Evolutionary conservation across 164 flowering plant species (phyloP).

Genomic region (Tetracentron sinense): DNA sequence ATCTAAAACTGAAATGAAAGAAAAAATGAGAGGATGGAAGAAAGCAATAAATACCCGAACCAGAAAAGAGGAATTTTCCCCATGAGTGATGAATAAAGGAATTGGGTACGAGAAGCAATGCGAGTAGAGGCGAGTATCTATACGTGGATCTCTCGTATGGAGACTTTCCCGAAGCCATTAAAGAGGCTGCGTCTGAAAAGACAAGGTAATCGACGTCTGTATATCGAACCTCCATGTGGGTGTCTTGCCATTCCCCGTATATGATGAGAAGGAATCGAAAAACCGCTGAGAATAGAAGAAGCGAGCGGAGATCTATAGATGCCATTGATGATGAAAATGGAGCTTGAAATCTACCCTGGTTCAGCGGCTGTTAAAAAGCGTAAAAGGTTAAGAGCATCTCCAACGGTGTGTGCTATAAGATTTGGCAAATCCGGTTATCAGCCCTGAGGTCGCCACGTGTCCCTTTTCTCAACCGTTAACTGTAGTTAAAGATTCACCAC

Average conservation of each 20-base stretch:
- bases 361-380: no score
- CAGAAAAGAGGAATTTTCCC: constrained; percentile 89
- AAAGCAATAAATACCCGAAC: constrained; percentile 54
- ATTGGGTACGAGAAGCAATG: constrained; percentile 75
- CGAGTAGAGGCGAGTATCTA: constrained; percentile 84
- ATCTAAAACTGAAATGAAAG: no score
- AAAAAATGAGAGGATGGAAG: neutral
- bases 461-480: no score
- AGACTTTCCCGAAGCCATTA: constrained; percentile 62
- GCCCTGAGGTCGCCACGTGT: no score
- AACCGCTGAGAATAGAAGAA: constrained; percentile 54
- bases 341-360: no score
- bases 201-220: constrained; percentile 91
- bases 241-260: constrained; percentile 96
- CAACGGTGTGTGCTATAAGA: no score
- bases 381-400: no score
- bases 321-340: constrained; percentile 20
- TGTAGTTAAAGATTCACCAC: no score
- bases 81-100: constrained; percentile 69
- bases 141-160: constrained; percentile 80
- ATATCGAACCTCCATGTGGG: constrained; percentile 87
- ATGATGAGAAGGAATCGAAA: constrained; percentile 55
- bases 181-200: constrained; percentile 86
- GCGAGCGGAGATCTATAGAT: constrained; percentile 28
- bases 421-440: no score